Conservation (phyloP, 2,329 filamentous ascomycete genomes). For the Nemania sp. region DNA sequence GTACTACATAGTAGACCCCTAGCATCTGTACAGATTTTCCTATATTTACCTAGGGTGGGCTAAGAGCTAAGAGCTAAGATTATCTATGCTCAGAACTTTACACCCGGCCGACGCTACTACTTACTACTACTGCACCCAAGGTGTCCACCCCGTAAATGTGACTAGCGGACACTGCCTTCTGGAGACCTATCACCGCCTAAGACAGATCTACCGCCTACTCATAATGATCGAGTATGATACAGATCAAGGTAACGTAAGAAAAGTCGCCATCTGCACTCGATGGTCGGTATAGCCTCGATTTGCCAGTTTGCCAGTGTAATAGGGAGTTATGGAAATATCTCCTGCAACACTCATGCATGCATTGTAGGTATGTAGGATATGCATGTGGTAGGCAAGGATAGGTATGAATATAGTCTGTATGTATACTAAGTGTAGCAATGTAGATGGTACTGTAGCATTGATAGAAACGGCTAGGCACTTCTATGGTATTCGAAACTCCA, state of each 20-base stretch:
- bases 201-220: slow-evolving; percentile 10
- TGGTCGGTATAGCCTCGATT: slow-evolving; percentile 23
- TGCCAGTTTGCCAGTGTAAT: background rate
- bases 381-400: background rate
- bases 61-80: too few relatives aligned
- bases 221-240: slow-evolving; percentile 28
- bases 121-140: background rate
- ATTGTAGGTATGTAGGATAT: background rate
- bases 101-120: too few relatives aligned
- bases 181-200: slow-evolving; percentile 8
- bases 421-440: too few relatives aligned
- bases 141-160: background rate
- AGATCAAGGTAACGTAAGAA: slow-evolving; percentile 25
- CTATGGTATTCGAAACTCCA: background rate
- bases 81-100: background rate
- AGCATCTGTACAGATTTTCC: background rate
- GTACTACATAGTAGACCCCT: background rate
- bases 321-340: slow-evolving; percentile 5
- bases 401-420: background rate
- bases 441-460: background rate
- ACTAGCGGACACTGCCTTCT: slow-evolving; percentile 11
- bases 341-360: background rate
- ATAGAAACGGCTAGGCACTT: background rate
- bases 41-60: slow-evolving; percentile 13
- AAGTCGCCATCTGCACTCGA: slow-evolving; percentile 1